A percentile compares a stretch with the other conserved stretches of the same genome.
Conservation (phyloP, 169 alveolate genomes). For the Neospora caninum region DNA sequence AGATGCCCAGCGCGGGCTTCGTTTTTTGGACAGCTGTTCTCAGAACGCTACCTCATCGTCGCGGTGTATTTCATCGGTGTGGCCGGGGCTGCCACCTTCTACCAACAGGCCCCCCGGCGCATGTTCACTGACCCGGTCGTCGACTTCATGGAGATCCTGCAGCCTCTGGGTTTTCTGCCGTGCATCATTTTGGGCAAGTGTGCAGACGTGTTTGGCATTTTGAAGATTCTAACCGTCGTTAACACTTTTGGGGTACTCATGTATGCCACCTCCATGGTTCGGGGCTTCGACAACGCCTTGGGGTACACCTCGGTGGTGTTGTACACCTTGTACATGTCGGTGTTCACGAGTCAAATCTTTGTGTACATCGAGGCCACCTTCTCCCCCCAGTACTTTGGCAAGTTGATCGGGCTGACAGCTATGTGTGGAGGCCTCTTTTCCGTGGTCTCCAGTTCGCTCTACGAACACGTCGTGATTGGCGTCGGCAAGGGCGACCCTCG, state of each 20-base stretch:
- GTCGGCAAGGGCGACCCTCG: neutral
- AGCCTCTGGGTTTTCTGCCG: constrained; percentile 32
- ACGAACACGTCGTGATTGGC: neutral
- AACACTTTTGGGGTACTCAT: constrained; percentile 69
- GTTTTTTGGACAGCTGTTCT: neutral
- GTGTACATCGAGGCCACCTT: constrained; percentile 70
- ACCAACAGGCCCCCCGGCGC: constrained; percentile 44
- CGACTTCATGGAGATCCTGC: neutral
- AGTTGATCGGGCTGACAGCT: constrained; percentile 71
- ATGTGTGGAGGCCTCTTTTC: constrained; percentile 74
- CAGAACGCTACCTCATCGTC: constrained; percentile 13
- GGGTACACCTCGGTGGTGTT: constrained; percentile 69
- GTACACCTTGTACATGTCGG: constrained; percentile 70
- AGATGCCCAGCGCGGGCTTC: neutral
- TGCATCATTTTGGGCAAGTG: constrained; percentile 20
- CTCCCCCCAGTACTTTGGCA: constrained; percentile 73
- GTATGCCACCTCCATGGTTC: constrained; percentile 67
- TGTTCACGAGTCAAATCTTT: constrained; percentile 73
- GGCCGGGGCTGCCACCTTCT: constrained; percentile 35
- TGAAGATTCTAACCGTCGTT: constrained; percentile 51
- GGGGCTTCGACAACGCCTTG: constrained; percentile 19
- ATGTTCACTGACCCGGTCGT: neutral
- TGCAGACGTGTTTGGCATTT: constrained; percentile 50
- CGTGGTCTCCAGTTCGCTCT: constrained; percentile 65
- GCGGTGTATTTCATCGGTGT: constrained; percentile 28